Percentiles rank a stretch among this genome's conserved stretches.
Evolutionary conservation across 352 stramenopile species (phyloP).

Genomic region (Lagenidium sp.): DNA sequence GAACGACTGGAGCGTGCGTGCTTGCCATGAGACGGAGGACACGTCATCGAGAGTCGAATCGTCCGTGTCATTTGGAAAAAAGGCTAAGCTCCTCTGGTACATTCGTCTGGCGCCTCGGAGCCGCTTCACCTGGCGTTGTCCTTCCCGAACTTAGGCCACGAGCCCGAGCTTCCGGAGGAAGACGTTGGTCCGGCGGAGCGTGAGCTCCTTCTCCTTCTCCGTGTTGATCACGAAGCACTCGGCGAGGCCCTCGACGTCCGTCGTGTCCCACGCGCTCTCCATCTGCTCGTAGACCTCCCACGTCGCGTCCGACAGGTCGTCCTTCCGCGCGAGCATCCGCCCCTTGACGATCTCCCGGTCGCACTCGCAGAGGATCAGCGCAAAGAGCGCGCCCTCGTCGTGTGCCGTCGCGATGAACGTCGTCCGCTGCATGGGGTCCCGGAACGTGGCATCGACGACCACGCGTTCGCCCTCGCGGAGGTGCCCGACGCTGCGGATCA

Average conservation of each 20-base stretch:
- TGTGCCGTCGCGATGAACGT: slow-evolving; percentile 31
- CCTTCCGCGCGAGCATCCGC: slow-evolving; percentile 44
- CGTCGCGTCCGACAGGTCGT: slow-evolving; percentile 54
- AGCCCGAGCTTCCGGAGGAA: slow-evolving; percentile 53
- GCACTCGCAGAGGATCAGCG: slow-evolving; percentile 49
- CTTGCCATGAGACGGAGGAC: no score
- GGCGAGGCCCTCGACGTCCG: slow-evolving; percentile 19
- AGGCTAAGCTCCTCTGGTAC: no score
- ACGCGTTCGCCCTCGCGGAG: slow-evolving; percentile 42
- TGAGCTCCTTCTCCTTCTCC: slow-evolving; percentile 64
- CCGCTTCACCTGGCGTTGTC: no score
- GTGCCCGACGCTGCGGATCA: slow-evolving; percentile 20
- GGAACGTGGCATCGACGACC: slow-evolving; percentile 54
- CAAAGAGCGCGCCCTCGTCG: slow-evolving; percentile 41
- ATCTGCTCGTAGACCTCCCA: slow-evolving; percentile 65
- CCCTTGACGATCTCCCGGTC: slow-evolving; percentile 61
- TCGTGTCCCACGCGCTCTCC: slow-evolving; percentile 33
- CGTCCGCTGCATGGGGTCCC: slow-evolving; percentile 27
- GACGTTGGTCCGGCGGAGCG: slow-evolving; percentile 33
- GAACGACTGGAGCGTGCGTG: no score
- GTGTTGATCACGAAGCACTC: slow-evolving; percentile 54
- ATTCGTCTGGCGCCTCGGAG: no score
- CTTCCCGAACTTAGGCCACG: slow-evolving; percentile 10
- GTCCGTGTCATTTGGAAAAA: no score
- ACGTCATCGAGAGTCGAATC: no score